A percentile compares a stretch with the other conserved stretches of the same genome.
These are phyloP conservation scores for Pythium sukuiense DNA, from an alignment of 352 stramenopile genomes.

Conservation along the genomic window DNA sequence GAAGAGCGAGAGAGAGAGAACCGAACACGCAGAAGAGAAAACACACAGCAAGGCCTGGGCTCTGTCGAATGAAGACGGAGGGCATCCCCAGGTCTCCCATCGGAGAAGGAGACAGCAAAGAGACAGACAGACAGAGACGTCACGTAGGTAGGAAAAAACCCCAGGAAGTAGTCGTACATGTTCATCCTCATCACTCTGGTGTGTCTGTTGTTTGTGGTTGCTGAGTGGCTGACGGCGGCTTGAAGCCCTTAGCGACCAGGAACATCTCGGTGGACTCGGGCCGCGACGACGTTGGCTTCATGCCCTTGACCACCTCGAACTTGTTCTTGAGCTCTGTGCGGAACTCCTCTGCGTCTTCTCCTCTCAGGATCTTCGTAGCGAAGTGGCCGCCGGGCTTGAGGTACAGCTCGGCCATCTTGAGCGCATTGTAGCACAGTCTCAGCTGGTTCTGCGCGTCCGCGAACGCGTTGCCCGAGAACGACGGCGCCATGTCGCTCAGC, in stretches of 20 bases:
- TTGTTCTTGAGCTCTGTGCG: constrained; percentile 65
- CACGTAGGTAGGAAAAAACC: neutral
- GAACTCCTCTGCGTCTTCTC: constrained; percentile 78
- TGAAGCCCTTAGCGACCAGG: constrained; percentile 74
- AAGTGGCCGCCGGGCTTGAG: constrained; percentile 76
- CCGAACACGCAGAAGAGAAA: too few relatives aligned
- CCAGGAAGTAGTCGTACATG: neutral
- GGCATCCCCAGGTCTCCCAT: neutral
- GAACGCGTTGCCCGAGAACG: constrained; percentile 77
- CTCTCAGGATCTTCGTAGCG: constrained; percentile 79
- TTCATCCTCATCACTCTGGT: neutral
- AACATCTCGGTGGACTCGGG: constrained; percentile 88
- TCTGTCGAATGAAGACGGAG: constrained; percentile 20
- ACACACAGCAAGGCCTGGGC: neutral
- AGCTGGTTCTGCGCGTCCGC: constrained; percentile 79
- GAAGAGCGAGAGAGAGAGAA: constrained; percentile 5
- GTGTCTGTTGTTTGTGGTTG: neutral
- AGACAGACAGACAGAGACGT: constrained; percentile 4
- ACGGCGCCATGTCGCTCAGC: constrained; percentile 88
- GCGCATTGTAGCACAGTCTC: constrained; percentile 82
- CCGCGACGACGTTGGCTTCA: constrained; percentile 80
- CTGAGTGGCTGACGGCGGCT: constrained; percentile 9
- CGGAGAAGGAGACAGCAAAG: neutral
- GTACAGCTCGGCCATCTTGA: constrained; percentile 84
- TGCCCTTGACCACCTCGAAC: constrained; percentile 72